A percentile compares a stretch with the other conserved stretches of the same genome.
Conservation (phyloP, 345 rosid genomes). For the Gossypium sturtianum region DNA sequence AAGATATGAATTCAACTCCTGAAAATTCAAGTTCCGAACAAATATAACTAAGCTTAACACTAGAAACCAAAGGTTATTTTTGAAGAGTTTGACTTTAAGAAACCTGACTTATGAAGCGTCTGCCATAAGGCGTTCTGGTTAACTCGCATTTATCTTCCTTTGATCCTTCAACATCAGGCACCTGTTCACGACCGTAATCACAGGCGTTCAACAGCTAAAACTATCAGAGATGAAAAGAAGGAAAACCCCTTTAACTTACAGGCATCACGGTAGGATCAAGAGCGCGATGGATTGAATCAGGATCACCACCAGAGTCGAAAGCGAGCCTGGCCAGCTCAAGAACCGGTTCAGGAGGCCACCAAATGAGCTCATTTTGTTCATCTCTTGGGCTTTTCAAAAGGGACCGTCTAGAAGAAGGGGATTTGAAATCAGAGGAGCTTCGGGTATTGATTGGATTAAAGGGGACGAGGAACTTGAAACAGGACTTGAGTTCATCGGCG, state of each 20-base stretch:
- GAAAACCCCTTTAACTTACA: slow-evolving; percentile 27
- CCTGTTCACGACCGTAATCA: slow-evolving; percentile 27
- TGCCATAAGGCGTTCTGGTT: slow-evolving; percentile 78
- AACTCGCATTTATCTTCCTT: slow-evolving; percentile 45
- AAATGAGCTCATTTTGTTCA: slow-evolving; percentile 56
- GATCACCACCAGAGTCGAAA: slow-evolving; percentile 83
- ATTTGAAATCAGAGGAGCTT: neutral
- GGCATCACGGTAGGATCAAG: slow-evolving; percentile 64
- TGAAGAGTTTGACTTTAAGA: neutral
- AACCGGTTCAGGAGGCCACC: slow-evolving; percentile 90
- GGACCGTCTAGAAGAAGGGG: slow-evolving; percentile 14
- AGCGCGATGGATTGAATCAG: slow-evolving; percentile 51
- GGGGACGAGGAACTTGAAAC: slow-evolving; percentile 76
- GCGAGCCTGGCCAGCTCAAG: slow-evolving; percentile 87
- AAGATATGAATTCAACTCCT: slow-evolving; percentile 74
- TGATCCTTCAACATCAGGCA: slow-evolving; percentile 58
- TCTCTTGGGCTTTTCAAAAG: slow-evolving; percentile 8
- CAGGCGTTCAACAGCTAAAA: neutral
- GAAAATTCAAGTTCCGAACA: slow-evolving; percentile 11
- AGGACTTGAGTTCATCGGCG: slow-evolving; percentile 50
- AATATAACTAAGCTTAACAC: neutral
- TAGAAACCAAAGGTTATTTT: neutral
- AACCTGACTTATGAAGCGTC: slow-evolving; percentile 67
- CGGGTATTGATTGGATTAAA: slow-evolving; percentile 24
- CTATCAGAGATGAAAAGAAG: neutral